Conservation (phyloP, 495 filamentous ascomycete species). For the Podospora pseudoanserina region DNA sequence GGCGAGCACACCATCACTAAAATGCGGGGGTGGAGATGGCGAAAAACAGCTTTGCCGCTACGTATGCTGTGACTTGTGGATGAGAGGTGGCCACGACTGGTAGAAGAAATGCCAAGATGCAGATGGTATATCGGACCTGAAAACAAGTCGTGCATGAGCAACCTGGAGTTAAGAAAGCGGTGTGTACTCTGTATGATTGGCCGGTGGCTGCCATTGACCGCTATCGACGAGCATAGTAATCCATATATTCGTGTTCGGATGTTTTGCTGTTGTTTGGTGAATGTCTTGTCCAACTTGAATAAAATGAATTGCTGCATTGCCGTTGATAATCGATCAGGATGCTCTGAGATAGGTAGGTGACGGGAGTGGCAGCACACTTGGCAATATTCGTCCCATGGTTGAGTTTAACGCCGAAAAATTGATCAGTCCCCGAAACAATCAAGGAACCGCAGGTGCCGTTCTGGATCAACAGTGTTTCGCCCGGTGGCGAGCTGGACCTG, state of each 20-base stretch:
- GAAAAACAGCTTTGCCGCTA: neutral
- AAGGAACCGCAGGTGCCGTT: neutral
- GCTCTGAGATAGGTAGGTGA: neutral
- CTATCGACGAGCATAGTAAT: too few species aligned
- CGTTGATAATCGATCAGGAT: neutral
- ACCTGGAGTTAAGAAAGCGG: neutral
- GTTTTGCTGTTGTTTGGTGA: neutral
- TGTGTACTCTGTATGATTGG: neutral
- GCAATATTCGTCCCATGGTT: neutral
- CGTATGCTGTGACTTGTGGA: neutral
- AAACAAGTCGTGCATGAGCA: neutral
- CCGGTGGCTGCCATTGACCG: neutral
- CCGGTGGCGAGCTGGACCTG: neutral
- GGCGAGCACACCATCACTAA: neutral
- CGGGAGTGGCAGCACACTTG: neutral
- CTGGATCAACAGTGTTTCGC: conserved; percentile 3
- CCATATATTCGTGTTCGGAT: too few species aligned
- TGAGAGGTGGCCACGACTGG: neutral
- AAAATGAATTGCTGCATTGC: too few species aligned
- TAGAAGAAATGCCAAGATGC: neutral
- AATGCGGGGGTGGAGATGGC: conserved; percentile 7
- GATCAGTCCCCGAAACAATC: too few species aligned
- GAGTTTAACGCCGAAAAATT: neutral
- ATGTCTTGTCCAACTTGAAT: neutral
- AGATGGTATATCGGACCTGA: neutral